Base-by-base conservation (phyloP, 148 eudicot genomes). In the Vaccinium darrowii region DNA sequence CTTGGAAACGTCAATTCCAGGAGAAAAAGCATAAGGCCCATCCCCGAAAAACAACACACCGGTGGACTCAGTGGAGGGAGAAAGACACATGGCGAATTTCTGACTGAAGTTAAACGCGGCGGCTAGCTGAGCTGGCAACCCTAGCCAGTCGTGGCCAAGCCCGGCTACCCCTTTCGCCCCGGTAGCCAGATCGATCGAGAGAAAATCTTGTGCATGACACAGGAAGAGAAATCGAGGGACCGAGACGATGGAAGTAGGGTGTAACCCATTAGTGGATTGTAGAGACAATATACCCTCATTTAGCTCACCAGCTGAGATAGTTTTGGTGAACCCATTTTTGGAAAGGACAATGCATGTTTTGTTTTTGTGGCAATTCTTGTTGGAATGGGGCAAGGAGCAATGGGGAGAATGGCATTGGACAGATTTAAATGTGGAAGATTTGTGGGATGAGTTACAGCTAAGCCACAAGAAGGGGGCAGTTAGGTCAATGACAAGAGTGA, bases 1-100 rank as follows among this genome's bases (percentile, higher is more conserved):
- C 57, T 85, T 80, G 7, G 86, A 85, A 72, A 85, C 36, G 1
- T 85, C 86, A 8, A 80, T 80, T 19, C 86, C 83, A 5, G 83
- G 86, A 9, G 49, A 51, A n/a, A 79, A 30, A n/a, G 43, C 78
- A 53, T 85, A 80, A 23, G 86, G 83, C 19, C 82, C 86, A 16
- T 84, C 78, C 0, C 86, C 83, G 13, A 85, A 25, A 14, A 85
- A 85, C 6, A 85, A 9, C 1, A 72, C 86, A 1, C 86, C 86
- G 9, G 36, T 4, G 36, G 52, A 47, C 14, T 36, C 5, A 8
- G 57, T 23, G 1, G 83, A 69, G n/a, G 86, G 79, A 8, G 86
- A 10, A 1, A 85, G 63, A 57, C 86, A 85, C 27, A 85, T 23
- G 56, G 83, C 56, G 30, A 85, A 85, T 80, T 85, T 79, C 43